Evolutionary conservation across 306 rosid species (phyloP).

Genomic region (Medicago truncatula): MtrunA17r5.0-ANR NC_053049.1:9019501-9020000

Average conservation of each 20-base stretch:
- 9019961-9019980: constrained; percentile 43
- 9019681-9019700: not conserved
- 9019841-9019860: constrained; percentile 44
- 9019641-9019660: not conserved
- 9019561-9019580: not conserved
- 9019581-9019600: not conserved
- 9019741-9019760: not conserved
- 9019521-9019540: not conserved
- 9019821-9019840: constrained; percentile 21
- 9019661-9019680: too few relatives aligned
- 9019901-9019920: constrained; percentile 57
- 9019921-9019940: constrained; percentile 45
- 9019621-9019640: too few relatives aligned
- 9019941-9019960: constrained; percentile 56
- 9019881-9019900: constrained; percentile 57
- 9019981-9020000: constrained; percentile 39
- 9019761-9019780: not conserved
- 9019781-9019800: constrained; percentile 43
- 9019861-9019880: constrained; percentile 50
- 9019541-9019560: not conserved
- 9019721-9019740: not conserved
- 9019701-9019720: not conserved
- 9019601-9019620: too few relatives aligned
- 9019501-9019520: not conserved
- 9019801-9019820: constrained; percentile 45